Evolutionary conservation across 208 protist genomes (phyloP).

Genomic region (Trypanosoma caninum): DNA sequence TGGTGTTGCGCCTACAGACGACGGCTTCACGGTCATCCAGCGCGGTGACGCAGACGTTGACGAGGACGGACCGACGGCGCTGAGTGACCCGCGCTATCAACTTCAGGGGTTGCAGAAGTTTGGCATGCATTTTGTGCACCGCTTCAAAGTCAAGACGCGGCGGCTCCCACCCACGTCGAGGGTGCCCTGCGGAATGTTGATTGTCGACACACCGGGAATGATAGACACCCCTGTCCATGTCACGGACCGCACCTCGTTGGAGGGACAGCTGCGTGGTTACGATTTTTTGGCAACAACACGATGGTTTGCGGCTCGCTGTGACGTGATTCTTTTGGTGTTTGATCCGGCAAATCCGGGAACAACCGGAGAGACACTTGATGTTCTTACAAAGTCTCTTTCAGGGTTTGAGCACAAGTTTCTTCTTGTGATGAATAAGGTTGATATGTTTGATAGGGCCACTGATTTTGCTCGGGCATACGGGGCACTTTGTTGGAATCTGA

Average conservation of each 20-base stretch:
- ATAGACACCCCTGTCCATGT: constrained; percentile 81
- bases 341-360: constrained; percentile 85
- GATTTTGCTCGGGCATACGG: constrained; percentile 91
- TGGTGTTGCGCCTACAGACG: constrained; percentile 87
- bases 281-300: constrained; percentile 79
- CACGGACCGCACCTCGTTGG: constrained; percentile 25
- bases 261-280: constrained; percentile 76
- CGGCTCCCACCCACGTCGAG: constrained; percentile 32
- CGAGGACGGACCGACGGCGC: constrained; percentile 71
- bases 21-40: constrained; percentile 86
- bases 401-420: constrained; percentile 89
- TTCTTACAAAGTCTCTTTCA: constrained; percentile 80
- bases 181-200: constrained; percentile 63
- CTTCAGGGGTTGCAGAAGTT: constrained; percentile 76
- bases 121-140: constrained; percentile 69
- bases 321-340: constrained; percentile 91
- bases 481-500: constrained; percentile 91
- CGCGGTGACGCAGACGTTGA: constrained; percentile 56
- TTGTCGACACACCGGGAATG: constrained; percentile 92
- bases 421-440: constrained; percentile 88
- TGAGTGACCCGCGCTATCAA: constrained; percentile 68
- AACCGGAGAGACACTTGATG: constrained; percentile 91
- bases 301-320: constrained; percentile 87
- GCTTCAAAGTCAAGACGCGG: constrained; percentile 78
- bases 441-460: constrained; percentile 74